Evolutionary conservation across 179 eudicot genomes (phyloP).

Genomic region (Vitellaria paradoxa): DNA sequence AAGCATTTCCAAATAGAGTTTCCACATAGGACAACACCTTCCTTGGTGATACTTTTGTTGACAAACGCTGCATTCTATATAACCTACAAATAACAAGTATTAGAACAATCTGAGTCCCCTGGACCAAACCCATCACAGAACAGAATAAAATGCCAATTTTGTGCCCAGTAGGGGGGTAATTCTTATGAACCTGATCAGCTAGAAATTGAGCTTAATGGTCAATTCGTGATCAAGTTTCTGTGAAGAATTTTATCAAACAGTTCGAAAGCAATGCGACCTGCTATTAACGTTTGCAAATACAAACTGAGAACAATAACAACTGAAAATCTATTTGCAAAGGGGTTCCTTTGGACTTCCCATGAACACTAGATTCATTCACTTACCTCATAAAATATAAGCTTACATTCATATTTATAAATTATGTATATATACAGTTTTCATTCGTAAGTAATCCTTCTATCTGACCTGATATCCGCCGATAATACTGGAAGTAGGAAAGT

Average conservation of each 20-base stretch:
- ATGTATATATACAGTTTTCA: neutral
- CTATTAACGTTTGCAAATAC: neutral
- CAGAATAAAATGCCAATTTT: neutral
- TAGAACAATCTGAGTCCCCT: neutral
- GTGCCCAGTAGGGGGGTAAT: neutral
- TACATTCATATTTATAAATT: neutral
- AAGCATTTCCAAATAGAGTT: constrained; percentile 13
- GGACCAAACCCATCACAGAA: neutral
- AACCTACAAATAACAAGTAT: constrained; percentile 13
- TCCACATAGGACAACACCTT: constrained; percentile 18
- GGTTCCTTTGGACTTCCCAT: neutral
- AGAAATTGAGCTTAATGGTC: neutral
- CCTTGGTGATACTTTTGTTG: constrained; percentile 23
- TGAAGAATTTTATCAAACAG: constrained; percentile 18
- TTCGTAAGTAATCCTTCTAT: neutral
- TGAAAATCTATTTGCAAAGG: neutral
- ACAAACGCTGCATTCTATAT: constrained; percentile 31
- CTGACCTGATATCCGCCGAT: neutral
- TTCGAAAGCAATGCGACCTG: neutral
- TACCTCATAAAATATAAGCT: neutral
- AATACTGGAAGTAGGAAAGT: neutral
- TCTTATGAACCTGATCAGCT: neutral
- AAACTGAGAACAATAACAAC: neutral
- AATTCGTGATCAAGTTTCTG: neutral
- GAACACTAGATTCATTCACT: neutral